Base-by-base conservation (phyloP, 1,284 basidiomycete species). In the Porodaedalea pini region DNA sequence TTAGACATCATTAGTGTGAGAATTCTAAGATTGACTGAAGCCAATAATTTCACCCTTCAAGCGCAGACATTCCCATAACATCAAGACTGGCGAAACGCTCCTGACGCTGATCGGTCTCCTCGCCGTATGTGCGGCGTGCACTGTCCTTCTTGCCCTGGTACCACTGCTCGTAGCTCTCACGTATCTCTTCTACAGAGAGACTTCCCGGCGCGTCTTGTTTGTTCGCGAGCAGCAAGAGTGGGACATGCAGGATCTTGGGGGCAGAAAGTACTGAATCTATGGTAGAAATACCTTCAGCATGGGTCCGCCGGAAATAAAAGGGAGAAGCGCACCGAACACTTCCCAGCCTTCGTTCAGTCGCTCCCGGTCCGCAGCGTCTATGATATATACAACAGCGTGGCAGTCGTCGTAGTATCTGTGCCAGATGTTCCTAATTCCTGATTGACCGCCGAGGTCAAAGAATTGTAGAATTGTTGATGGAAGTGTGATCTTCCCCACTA, bases 371-470 rank as follows among this genome's bases (percentile, higher is more conserved):
- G 88, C 82, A 3, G 92, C 92, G 69, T 97, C 94, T 51, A 97
- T 84, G 51, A 96, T 89, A 66, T 91, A 96, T 29, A 90, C 91
- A 44, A 97, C 91, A 7, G 93, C 93, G 69, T 98, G 94, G 65
- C 92, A 95, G 68, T 96, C 92, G 58, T 92, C 89, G 68, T 95
- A 97, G 73, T 97, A 98, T 64, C 85, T 83, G 54, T 88, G 85
- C 94, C 94, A 98, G 61, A 98, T 94, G 27, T 85, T 88, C 19
- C 94, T 81, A 49, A 98, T 94, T 27, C 94, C 92, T 1, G 88
- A 77, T 69, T 97, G 94, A 0, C 94, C 94, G 6, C 94, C 94
- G 3, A 97, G 78, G 67, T 98, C 94, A 83, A 92, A 96, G 78
- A 97, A 96, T 67, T 93, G 91, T 34, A 97, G 80, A 21, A 94